Evolutionary conservation across 225 moss, liverwort and hornwort genomes (phyloP).

Genomic region (Bryum argenteum): DNA sequence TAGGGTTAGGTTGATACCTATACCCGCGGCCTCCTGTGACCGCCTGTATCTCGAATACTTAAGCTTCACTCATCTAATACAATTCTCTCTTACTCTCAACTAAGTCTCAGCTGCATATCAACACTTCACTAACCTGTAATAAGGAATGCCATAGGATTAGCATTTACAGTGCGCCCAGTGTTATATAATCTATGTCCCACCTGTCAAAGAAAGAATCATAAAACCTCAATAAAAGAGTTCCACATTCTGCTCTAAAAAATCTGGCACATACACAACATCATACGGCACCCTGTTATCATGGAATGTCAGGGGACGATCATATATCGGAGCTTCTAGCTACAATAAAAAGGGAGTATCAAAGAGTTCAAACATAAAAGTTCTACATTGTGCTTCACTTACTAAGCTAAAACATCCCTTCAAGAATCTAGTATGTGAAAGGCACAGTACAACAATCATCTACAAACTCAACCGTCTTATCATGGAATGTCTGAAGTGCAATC

Average conservation of each 20-base stretch:
- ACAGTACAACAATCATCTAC: slow-evolving; percentile 6
- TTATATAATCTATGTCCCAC: slow-evolving; percentile 64
- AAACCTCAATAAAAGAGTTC: neutral
- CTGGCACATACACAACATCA: no score
- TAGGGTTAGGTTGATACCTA: no score
- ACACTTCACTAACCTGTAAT: slow-evolving; percentile 48
- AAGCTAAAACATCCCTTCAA: neutral
- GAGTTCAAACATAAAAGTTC: no score
- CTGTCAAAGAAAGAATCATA: slow-evolving; percentile 23
- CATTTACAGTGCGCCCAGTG: slow-evolving; percentile 52
- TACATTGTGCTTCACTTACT: neutral
- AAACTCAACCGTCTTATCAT: neutral
- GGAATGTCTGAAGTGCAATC: slow-evolving; percentile 3
- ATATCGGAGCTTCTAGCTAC: neutral
- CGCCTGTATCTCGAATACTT: no score
- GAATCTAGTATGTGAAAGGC: neutral
- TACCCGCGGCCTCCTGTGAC: no score
- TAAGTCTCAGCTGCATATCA: no score
- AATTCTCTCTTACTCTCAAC: no score
- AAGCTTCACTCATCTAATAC: no score
- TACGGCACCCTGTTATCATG: no score
- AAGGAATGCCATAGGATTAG: slow-evolving; percentile 63
- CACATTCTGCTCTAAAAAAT: no score
- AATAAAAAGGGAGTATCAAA: neutral
- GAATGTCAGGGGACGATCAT: neutral